Conservation (phyloP, 2,329 filamentous ascomycete species). For the Phyllosticta paracitricarpa region DNA sequence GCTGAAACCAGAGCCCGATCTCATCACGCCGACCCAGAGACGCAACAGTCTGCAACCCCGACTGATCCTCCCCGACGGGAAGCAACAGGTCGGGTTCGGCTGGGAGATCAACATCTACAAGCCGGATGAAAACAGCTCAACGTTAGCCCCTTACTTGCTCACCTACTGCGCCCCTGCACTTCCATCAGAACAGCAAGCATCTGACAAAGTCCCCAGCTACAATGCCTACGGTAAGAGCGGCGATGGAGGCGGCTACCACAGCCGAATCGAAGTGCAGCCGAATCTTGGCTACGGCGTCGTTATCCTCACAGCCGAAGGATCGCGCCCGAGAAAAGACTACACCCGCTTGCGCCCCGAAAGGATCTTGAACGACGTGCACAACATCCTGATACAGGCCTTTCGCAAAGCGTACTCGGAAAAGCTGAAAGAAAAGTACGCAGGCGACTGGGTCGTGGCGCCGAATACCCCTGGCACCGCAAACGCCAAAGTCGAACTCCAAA, state of each 20-base stretch:
- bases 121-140: conserved; percentile 3
- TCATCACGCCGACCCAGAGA: conserved; percentile 20
- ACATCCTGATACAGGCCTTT: conserved; percentile 20
- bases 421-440: conserved; percentile 16
- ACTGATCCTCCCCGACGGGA: conserved; percentile 18
- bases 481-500: conserved; percentile 18
- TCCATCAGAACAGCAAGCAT: background rate
- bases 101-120: conserved; percentile 20
- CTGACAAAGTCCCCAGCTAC: conserved; percentile 13
- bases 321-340: conserved; percentile 10
- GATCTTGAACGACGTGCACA: conserved; percentile 16
- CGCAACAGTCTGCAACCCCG: conserved; percentile 18
- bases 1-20: conserved; percentile 15
- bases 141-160: background rate
- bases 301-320: conserved; percentile 11
- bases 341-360: conserved; percentile 14
- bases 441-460: conserved; percentile 15
- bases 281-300: conserved; percentile 23
- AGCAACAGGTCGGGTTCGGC: conserved; percentile 20
- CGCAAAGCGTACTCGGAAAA: conserved; percentile 15
- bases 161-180: background rate
- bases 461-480: conserved; percentile 15
- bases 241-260: conserved; percentile 22
- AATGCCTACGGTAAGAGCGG: conserved; percentile 23
- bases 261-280: conserved; percentile 22